Base-by-base conservation (phyloP, 768 basidiomycete species). In the Boletus vermiculosoides region DNA sequence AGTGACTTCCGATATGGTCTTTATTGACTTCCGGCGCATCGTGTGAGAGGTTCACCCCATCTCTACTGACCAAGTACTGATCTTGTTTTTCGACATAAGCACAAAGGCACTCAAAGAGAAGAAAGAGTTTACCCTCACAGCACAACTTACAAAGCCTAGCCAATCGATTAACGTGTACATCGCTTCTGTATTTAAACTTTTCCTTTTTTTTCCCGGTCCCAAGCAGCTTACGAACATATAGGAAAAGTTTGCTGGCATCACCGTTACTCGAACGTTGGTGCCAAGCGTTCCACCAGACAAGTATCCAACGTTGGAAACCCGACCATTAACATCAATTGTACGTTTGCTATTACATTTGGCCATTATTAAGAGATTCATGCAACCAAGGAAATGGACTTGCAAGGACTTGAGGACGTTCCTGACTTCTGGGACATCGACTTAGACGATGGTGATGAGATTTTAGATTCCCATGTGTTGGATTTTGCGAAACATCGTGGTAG, bases 21-120 rank as follows among this genome's bases (percentile, higher is more conserved):
- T 87, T 50, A 71, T 96, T 55, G 90, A 93, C 66, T 94, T 88
- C 67, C 85, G 92, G 31, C 82, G 89, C 22, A 89, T 90, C 44
- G 77, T 81, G 93, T 93, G 63, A 62, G 79, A 65, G 11, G 4
- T n/a, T 60, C 33, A 37, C 4, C 9, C 39, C 8, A n/a, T 61
- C 41, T 25, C 25, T 33, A 15, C n/a, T 37, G 8, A 52, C 25
- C 34, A 40, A 30, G 1, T 20, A 13, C 45, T 66, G n/a, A 69
- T 31, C 9, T 30, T 10, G 7, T 30, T 52, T 15, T 28, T 50
- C 61, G 18, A 45, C 36, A 9, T 18, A 64, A 94, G 92, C 12
- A 92, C 89, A 2, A 88, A 85, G 61, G 79, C 78, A 5, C 77
- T 94, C 52, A 79, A 73, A 56, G 80, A 81, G 18, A 67, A 73